Conservation (phyloP, 192 early-diverging fungal species). For the Chytriomyces confervae region DNA sequence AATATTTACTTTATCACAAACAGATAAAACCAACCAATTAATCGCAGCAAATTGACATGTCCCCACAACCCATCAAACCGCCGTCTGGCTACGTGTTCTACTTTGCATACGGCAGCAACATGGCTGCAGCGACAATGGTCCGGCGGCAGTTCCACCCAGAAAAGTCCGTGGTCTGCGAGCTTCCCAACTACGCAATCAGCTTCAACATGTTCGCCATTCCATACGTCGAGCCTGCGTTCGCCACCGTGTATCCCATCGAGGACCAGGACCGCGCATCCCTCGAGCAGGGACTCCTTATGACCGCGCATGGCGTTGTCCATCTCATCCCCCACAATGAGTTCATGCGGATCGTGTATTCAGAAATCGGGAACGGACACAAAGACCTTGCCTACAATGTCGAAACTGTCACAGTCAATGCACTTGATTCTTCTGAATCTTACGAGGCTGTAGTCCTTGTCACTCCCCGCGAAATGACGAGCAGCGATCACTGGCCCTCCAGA, state of each 20-base stretch:
- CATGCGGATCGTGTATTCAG: neutral
- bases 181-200: no score
- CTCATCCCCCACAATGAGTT: slow-evolving; percentile 2
- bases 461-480: neutral
- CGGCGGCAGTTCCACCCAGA: no score
- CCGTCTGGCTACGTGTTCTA: no score
- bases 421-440: slow-evolving; percentile 4
- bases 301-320: slow-evolving; percentile 18
- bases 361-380: slow-evolving; percentile 6
- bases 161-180: no score
- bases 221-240: slow-evolving; percentile 20
- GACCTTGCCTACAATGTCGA: slow-evolving; percentile 6
- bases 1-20: no score
- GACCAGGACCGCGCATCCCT: no score
- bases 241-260: slow-evolving; percentile 17
- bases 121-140: no score
- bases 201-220: no score
- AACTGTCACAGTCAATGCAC: neutral
- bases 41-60: no score
- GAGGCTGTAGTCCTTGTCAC: neutral
- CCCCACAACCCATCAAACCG: no score
- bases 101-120: no score
- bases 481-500: slow-evolving; percentile 20
- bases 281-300: neutral
- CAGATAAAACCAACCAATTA: no score